Conservation (phyloP, 2,329 filamentous ascomycete species). For the Pseudogymnoascus sp. region DNA sequence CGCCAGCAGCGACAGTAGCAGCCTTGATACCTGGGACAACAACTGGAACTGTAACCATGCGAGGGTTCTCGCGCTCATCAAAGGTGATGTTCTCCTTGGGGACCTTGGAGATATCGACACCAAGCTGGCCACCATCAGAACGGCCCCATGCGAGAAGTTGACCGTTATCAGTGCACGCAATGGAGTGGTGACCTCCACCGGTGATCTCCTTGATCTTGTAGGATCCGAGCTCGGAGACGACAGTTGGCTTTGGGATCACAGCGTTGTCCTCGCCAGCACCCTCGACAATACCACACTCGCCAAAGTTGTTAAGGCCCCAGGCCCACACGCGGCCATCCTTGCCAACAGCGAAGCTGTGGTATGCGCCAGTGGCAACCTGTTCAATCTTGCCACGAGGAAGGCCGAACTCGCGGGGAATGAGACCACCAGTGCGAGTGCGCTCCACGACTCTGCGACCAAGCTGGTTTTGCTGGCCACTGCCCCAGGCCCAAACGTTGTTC, state of each 20-base stretch:
- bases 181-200: conserved; percentile 71
- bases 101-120: conserved; percentile 49
- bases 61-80: conserved; percentile 58
- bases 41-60: conserved; percentile 64
- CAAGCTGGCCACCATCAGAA: conserved; percentile 46
- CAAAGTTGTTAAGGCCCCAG: conserved; percentile 85
- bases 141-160: conserved; percentile 55
- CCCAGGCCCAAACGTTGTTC: conserved; percentile 57
- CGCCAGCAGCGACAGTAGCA: conserved; percentile 55
- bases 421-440: conserved; percentile 22
- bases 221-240: conserved; percentile 57
- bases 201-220: conserved; percentile 61
- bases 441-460: conserved; percentile 44
- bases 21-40: conserved; percentile 50
- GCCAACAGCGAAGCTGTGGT: conserved; percentile 72
- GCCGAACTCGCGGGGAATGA: conserved; percentile 29
- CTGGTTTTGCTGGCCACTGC: conserved; percentile 61
- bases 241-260: conserved; percentile 62
- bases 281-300: conserved; percentile 63
- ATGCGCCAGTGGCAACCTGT: conserved; percentile 54
- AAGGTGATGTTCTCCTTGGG: conserved; percentile 53
- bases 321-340: conserved; percentile 64
- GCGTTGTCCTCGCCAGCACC: conserved; percentile 61
- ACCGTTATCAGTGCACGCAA: conserved; percentile 51
- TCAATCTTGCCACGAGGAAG: conserved; percentile 24